These are phyloP conservation scores for Claviceps pazoutovae DNA, from an alignment of 2,329 filamentous ascomycete species.

Conservation along the genomic window DNA sequence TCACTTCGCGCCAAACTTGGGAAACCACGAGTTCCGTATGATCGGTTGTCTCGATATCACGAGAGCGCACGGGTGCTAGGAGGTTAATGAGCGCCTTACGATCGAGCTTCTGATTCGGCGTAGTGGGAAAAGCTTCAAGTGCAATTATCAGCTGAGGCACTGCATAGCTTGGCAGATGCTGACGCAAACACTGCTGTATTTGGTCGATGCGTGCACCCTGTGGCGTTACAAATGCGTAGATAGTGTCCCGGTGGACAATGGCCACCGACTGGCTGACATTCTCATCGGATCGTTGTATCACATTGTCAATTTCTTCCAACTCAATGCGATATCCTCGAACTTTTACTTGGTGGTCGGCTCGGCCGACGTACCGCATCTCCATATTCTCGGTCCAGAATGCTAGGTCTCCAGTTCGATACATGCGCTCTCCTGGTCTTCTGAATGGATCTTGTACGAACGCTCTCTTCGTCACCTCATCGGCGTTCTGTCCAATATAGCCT, in stretches of 20 bases:
- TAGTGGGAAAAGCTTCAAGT: not conserved
- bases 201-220: not conserved
- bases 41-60: not conserved
- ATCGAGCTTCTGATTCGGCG: not conserved
- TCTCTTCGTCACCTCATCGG: not conserved
- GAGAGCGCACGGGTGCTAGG: not conserved
- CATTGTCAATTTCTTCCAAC: not conserved
- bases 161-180: not conserved
- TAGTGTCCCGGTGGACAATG: not conserved
- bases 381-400: not conserved
- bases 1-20: not conserved
- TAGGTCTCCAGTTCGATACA: not conserved
- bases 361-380: not conserved
- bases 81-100: not conserved
- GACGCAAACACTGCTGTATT: not conserved
- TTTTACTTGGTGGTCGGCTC: not conserved
- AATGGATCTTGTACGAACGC: not conserved
- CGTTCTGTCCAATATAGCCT: not conserved
- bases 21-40: not conserved
- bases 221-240: not conserved
- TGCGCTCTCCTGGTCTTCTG: not conserved
- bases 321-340: not conserved
- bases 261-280: not conserved
- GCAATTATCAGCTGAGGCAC: not conserved
- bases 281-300: not conserved